Conservation (phyloP, 2,329 filamentous ascomycete genomes). For the Trichophaea hybrida region DNA sequence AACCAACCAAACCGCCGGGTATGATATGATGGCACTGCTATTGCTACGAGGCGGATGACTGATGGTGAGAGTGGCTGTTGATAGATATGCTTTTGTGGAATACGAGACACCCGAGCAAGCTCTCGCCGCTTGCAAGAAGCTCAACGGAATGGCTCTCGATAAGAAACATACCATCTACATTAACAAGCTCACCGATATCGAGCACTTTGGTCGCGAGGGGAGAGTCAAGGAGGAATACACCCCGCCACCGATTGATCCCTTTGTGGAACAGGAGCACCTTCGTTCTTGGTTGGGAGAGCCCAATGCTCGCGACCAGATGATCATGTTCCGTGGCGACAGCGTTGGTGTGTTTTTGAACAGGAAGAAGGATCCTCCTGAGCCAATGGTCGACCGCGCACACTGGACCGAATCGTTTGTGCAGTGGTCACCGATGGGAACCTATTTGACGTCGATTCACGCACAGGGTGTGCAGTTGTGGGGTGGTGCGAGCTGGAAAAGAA, state of each 20-base stretch:
- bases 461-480: conserved; percentile 98
- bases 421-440: conserved; percentile 93
- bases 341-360: conserved; percentile 98
- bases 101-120: conserved; percentile 86
- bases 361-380: conserved; percentile 78
- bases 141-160: conserved; percentile 77
- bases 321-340: conserved; percentile 80
- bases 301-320: conserved; percentile 85
- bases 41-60: background rate
- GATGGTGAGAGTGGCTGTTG: background rate
- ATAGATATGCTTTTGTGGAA: conserved; percentile 90
- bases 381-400: conserved; percentile 77
- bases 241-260: conserved; percentile 65
- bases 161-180: conserved; percentile 92
- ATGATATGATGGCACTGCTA: conserved; percentile 24
- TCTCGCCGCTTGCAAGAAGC: conserved; percentile 70
- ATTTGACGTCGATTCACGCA: conserved; percentile 81
- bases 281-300: conserved; percentile 84
- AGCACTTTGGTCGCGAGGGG: conserved; percentile 87
- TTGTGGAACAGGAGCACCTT: conserved; percentile 84
- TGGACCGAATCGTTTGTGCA: conserved; percentile 98
- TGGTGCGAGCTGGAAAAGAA: conserved; percentile 72
- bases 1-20: conserved; percentile 68
- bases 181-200: conserved; percentile 97
- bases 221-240: conserved; percentile 83